Conservation (phyloP, 106 monocot species). For the Dendrobium huoshanense region DNA sequence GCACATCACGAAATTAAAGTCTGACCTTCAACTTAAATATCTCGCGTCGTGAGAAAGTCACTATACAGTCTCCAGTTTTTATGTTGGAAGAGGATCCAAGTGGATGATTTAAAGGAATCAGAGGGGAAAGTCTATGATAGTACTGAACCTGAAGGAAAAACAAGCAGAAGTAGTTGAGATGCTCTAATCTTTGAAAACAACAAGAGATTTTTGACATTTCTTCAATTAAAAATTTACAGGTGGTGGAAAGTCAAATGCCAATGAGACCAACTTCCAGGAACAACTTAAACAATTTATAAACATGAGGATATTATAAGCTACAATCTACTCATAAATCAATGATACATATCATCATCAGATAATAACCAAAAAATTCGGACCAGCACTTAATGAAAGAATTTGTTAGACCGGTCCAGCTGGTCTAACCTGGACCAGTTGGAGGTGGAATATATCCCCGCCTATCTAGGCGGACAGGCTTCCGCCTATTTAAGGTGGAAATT, state of each 20-base stretch:
- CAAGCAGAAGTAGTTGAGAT: background rate
- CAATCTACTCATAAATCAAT: background rate
- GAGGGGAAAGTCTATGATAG: slow-evolving; percentile 82
- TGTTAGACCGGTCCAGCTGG: no score
- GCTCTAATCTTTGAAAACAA: background rate
- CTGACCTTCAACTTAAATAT: slow-evolving; percentile 87
- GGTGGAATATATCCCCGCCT: no score
- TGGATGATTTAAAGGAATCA: slow-evolving; percentile 60
- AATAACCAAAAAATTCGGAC: background rate
- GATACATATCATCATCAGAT: background rate
- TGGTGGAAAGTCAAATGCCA: background rate
- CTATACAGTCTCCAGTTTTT: slow-evolving; percentile 70
- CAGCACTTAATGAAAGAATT: background rate
- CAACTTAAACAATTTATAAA: background rate
- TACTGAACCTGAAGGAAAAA: slow-evolving; percentile 60
- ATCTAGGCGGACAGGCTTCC: no score
- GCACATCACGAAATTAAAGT: slow-evolving; percentile 4
- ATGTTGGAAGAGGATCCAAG: slow-evolving; percentile 76
- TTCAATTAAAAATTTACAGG: background rate
- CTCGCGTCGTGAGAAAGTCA: slow-evolving; percentile 69
- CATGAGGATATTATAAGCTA: background rate
- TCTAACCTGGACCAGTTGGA: no score
- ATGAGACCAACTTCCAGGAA: background rate
- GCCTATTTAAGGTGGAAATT: no score
- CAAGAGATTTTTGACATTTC: background rate